Base-by-base conservation (phyloP, 2,329 filamentous ascomycete species). In the Cercospora berteroae region DNA sequence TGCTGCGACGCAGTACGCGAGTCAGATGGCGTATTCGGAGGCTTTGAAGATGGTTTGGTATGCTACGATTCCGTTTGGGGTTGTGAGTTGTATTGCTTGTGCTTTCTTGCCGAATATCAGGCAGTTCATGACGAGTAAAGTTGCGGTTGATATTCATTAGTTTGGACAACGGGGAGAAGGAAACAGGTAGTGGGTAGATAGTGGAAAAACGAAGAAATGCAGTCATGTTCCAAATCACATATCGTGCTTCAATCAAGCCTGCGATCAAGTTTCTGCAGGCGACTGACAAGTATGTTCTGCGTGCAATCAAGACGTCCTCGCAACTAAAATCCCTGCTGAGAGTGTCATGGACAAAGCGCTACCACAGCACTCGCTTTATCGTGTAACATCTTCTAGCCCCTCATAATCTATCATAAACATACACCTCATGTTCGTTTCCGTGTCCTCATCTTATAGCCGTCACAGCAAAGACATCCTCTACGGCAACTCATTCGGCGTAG, bases 61-160 rank as follows among this genome's bases (percentile, higher is more conserved):
- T 55, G 69, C 69, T 4, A 72, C 71, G 23, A 72, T 72, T 68
- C 69, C 69, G 48, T 71, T 72, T 58, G 71, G 71, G 16, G 69
- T 70, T 23, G 67, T 72, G 29, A 71, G 69, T 44, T 70, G 67
- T 52, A 56, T 72, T 36, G 68, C 66, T 56, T 72, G 69, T 57
- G 55, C 61, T 33, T 72, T 72, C 20, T 64, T 72, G 69, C 71
- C 71, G 64, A 71, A 72, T 65, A 72, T 72, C 50, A 65, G 65
- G 66, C 66, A 64, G 62, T 70, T 63, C 42, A 72, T 72, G 70
- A 72, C 67, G 31, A 72, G 69, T 33, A 72, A 68, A 56, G 64
- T 72, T 64, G 70, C 70, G 10, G 70, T 70, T 31, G 67, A 72
- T 63, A 69, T 72, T n/a, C 70, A 72, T 42, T 65, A 39, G 33